Evolutionary conservation across 345 rosid species (phyloP), one percentile per base, ranked within the genome.

Genomic region (Salix koriyanagi): DNA sequence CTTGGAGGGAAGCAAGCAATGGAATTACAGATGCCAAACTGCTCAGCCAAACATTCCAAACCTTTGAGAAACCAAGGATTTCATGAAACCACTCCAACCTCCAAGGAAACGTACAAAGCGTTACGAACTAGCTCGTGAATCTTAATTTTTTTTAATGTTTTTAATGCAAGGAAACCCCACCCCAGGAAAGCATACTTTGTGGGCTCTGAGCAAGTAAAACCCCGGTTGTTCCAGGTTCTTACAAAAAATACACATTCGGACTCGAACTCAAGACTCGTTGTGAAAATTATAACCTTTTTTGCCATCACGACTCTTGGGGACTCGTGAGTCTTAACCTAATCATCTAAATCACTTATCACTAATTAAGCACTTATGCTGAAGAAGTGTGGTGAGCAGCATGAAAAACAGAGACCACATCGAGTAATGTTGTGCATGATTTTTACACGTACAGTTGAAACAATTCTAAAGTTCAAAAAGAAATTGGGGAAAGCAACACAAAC

Each of bases 191-290:
- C 36, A 0, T 0, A 34, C 6, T 34, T 34, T 34, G 0, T 34
- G 0, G 4, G 5, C 4, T 4, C 0, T 34, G 1, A 34, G 1
- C 5, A 0, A 34, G 5, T 4, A 34, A 34, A 34, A 34, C 1
- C 6, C 6, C 0, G 0, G 0, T 34, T 5, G 37, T 34, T 5
- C 7, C 7, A 34, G 6, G 0, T 0, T 34, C 0, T 32, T 34
- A 34, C 7, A 34, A 34, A 34, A 30, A 3, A 3, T 34, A 4
- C 37, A 34, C 6, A 7, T 4, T 0, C 6, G 0, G 0, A 34
- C 0, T 34, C 37, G 37, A 34, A 5, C 37, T 34, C 37, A 5
- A 34, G 4, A 34, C 37, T 0, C 5, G 5, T 1, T 34, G 5
- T 34, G 37, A 5, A 34, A 0, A 32, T 32, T 34, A 34, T 1